phyloP scores from a whole-genome alignment of 2,329 filamentous ascomycete genomes.

The Hirsutella rhossiliensis region DNA sequence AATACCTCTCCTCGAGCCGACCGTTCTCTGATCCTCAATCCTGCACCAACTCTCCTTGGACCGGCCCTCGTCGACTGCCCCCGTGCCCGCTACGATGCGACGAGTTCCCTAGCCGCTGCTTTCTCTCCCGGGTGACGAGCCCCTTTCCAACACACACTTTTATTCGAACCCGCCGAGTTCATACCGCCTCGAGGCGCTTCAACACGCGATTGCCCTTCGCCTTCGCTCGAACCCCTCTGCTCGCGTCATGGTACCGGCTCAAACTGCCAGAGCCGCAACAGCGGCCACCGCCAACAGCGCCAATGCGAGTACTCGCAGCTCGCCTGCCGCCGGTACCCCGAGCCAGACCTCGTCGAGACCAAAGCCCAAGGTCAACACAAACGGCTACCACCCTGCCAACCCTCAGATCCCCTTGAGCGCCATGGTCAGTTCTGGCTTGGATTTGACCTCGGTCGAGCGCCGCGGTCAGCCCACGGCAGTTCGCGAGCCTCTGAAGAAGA shows the following conservation, averaged over 20 bases:
- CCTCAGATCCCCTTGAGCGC: constrained; percentile 40
- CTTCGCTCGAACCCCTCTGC: constrained; percentile 3
- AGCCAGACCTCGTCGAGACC: constrained; percentile 28
- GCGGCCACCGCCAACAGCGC: constrained; percentile 26
- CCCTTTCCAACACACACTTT: neutral
- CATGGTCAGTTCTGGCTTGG: constrained; percentile 52
- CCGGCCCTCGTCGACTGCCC: neutral
- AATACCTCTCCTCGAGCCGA: neutral
- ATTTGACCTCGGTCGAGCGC: constrained; percentile 83
- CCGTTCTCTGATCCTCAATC: neutral
- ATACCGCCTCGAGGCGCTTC: neutral
- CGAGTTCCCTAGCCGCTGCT: constrained; percentile 6
- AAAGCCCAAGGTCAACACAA: constrained; percentile 41
- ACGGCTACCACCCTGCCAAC: constrained; percentile 39
- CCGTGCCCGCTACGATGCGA: constrained; percentile 10
- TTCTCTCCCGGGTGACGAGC: constrained; percentile 1
- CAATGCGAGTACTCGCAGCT: constrained; percentile 39
- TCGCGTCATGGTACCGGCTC: constrained; percentile 26
- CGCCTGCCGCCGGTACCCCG: constrained; percentile 30
- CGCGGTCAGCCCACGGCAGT: constrained; percentile 69
- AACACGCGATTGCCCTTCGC: neutral
- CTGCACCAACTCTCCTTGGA: neutral
- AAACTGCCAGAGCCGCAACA: constrained; percentile 24
- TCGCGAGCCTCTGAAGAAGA: constrained; percentile 65
- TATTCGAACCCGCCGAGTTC: no score